Evolutionary conservation across 1,284 basidiomycete species (phyloP).

Genomic region (Boletellus deceptivus): DNA sequence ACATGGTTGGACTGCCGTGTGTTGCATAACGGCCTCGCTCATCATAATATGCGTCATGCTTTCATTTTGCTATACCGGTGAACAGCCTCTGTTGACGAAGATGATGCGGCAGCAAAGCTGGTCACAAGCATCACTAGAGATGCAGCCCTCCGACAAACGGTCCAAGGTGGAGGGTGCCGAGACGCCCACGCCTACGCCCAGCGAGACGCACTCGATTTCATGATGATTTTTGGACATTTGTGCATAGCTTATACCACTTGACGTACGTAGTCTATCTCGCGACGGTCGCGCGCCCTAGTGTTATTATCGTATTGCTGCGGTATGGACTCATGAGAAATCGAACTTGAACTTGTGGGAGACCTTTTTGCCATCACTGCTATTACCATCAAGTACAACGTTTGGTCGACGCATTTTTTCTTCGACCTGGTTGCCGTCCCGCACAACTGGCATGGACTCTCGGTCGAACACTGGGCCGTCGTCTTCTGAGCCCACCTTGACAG

Average conservation of each 20-base stretch:
- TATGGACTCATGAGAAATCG: not conserved
- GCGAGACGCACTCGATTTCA: not conserved
- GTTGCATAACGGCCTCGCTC: constrained; percentile 44
- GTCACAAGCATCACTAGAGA: constrained; percentile 11
- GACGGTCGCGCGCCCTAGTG: not conserved
- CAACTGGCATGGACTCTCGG: constrained; percentile 24
- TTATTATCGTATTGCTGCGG: constrained; percentile 9
- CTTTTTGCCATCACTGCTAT: too few species aligned
- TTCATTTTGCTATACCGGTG: constrained; percentile 47
- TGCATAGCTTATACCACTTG: constrained; percentile 1
- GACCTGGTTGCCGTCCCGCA: not conserved
- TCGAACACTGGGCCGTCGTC: constrained; percentile 10
- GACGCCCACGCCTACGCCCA: not conserved
- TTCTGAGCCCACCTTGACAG: constrained; percentile 14
- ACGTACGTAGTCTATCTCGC: not conserved
- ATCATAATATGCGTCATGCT: constrained; percentile 40
- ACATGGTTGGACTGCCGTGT: constrained; percentile 58
- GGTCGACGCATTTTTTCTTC: not conserved
- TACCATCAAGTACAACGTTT: too few species aligned
- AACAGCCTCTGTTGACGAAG: constrained; percentile 41
- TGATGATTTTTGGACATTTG: constrained; percentile 6
- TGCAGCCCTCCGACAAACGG: constrained; percentile 7
- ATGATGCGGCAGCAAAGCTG: constrained; percentile 18
- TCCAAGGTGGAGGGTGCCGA: constrained; percentile 5
- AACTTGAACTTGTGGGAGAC: not conserved